phyloP scores from a whole-genome alignment of 352 stramenopile genomes.

The Pythium biforme region DNA sequence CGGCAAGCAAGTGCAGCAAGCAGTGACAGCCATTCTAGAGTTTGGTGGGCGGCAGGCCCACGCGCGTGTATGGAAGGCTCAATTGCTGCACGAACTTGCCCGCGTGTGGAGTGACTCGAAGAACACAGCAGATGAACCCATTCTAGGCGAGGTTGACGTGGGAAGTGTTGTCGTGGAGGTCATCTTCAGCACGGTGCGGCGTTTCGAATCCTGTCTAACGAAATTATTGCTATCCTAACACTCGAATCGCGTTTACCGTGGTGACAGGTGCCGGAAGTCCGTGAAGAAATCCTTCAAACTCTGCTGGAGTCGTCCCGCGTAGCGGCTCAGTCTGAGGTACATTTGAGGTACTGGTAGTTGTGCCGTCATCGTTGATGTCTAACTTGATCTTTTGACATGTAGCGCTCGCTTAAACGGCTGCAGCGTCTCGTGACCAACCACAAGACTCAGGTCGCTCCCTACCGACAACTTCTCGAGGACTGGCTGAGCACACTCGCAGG shows the following conservation, averaged over 20 bases:
- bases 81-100: constrained; percentile 71
- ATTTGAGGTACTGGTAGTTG: background rate
- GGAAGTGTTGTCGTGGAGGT: constrained; percentile 6
- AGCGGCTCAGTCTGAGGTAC: constrained; percentile 10
- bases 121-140: background rate
- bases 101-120: constrained; percentile 54
- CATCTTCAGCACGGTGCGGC: constrained; percentile 14
- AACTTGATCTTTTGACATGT: background rate
- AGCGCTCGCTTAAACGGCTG: constrained; percentile 11
- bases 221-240: background rate
- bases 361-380: background rate
- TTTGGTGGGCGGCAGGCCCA: constrained; percentile 72
- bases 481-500: constrained; percentile 48
- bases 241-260: background rate
- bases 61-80: constrained; percentile 71
- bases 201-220: background rate
- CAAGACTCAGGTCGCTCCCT: constrained; percentile 14
- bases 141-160: background rate
- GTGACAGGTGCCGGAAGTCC: constrained; percentile 18
- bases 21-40: constrained; percentile 35
- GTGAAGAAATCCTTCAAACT: constrained; percentile 19
- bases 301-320: constrained; percentile 16
- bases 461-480: constrained; percentile 62
- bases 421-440: constrained; percentile 7
- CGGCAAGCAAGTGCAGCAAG: constrained; percentile 7